Conservation (phyloP, 441 rosid species). For the Cnidoscolus chayamansa region DNA sequence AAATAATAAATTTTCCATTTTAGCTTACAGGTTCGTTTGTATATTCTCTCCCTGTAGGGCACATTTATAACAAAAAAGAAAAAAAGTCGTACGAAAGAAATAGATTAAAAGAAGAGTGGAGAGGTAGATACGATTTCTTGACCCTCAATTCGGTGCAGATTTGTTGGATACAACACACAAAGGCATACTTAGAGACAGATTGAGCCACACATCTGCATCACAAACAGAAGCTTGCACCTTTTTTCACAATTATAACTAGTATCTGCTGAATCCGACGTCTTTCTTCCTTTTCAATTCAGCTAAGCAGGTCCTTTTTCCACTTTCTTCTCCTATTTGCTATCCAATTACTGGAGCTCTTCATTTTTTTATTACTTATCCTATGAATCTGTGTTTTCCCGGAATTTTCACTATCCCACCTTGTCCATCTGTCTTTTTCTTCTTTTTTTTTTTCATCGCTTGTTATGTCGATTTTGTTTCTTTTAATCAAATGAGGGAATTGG, state of each 20-base stretch:
- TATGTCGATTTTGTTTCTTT: background rate
- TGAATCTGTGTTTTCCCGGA: background rate
- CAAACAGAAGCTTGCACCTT: background rate
- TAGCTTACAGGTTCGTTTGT: background rate
- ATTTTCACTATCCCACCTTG: background rate
- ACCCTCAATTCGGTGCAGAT: slow-evolving; percentile 18
- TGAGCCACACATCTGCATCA: slow-evolving; percentile 3
- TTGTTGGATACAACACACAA: slow-evolving; percentile 8
- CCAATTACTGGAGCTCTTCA: slow-evolving; percentile 15
- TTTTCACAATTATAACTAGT: background rate
- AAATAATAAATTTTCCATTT: too few species aligned
- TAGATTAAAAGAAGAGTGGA: background rate
- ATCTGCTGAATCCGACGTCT: slow-evolving; percentile 18
- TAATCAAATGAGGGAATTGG: background rate
- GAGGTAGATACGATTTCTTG: slow-evolving; percentile 29
- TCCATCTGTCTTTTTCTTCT: background rate
- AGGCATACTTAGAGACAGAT: slow-evolving; percentile 1
- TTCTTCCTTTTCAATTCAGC: background rate
- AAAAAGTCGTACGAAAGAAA: too few species aligned
- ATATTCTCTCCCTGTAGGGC: background rate
- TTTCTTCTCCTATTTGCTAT: background rate
- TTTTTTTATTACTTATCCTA: background rate
- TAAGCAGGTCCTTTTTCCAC: slow-evolving; percentile 15
- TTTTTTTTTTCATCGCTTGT: background rate
- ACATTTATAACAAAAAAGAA: too few species aligned